phyloP scores from a whole-genome alignment of 768 basidiomycete species.

The Kwoniella pini region DNA sequence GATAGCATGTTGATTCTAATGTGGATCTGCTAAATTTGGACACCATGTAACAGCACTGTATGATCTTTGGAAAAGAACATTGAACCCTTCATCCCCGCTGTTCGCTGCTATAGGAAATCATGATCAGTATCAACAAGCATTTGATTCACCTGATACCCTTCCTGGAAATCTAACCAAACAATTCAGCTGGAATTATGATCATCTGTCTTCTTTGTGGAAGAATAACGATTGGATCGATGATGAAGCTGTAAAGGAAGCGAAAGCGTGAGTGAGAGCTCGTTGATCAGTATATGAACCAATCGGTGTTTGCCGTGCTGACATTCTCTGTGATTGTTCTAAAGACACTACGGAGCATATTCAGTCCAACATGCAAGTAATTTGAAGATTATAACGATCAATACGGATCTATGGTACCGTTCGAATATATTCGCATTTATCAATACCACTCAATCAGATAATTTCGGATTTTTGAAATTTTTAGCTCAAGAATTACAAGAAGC shows the following conservation, averaged over 20 bases:
- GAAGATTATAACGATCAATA: constrained; percentile 72
- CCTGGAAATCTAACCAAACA: constrained; percentile 22
- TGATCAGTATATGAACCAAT: too few relatives aligned
- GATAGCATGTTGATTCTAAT: too few relatives aligned
- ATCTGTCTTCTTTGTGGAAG: constrained; percentile 70
- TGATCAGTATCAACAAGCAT: constrained; percentile 66
- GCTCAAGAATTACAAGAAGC: constrained; percentile 77
- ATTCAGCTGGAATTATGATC: constrained; percentile 67
- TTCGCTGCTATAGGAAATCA: constrained; percentile 77
- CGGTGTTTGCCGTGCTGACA: too few relatives aligned
- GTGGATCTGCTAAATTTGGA: too few relatives aligned
- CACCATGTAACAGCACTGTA: constrained; percentile 64
- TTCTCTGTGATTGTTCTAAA: not conserved
- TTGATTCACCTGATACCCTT: constrained; percentile 30
- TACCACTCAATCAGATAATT: constrained; percentile 67
- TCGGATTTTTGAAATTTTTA: constrained; percentile 74
- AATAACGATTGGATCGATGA: constrained; percentile 70
- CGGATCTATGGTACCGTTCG: constrained; percentile 67
- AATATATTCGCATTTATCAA: constrained; percentile 81
- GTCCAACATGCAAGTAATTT: constrained; percentile 68
- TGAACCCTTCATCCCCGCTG: constrained; percentile 66
- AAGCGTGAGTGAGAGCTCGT: constrained; percentile 49
- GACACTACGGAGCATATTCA: constrained; percentile 72
- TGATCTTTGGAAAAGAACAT: constrained; percentile 65
- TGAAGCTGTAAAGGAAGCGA: constrained; percentile 62